Conservation (phyloP, 1,284 basidiomycete genomes). For the Heterobasidion annosum region DNA sequence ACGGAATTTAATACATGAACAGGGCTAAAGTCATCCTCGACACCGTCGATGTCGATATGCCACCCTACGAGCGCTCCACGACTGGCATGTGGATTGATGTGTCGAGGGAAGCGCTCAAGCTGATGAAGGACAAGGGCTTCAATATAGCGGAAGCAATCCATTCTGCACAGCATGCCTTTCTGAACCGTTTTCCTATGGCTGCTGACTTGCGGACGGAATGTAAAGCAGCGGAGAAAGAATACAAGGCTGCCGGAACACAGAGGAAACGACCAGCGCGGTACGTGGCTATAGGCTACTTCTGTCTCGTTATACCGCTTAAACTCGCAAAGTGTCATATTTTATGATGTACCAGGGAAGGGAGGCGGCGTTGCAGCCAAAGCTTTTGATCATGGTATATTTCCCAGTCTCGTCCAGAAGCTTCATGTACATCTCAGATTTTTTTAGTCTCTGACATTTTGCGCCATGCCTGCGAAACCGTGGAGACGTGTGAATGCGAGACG, state of each 20-base stretch:
- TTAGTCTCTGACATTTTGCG: constrained; percentile 53
- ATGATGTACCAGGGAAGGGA: constrained; percentile 65
- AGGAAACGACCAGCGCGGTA: constrained; percentile 75
- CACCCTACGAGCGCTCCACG: constrained; percentile 70
- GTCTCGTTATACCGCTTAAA: neutral
- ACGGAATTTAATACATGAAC: neutral
- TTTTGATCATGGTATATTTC: constrained; percentile 66
- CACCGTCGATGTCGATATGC: constrained; percentile 47
- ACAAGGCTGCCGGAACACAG: constrained; percentile 44
- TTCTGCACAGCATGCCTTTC: constrained; percentile 76
- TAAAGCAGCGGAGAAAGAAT: constrained; percentile 76
- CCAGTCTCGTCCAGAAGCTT: neutral
- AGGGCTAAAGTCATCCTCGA: constrained; percentile 4
- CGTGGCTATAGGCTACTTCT: constrained; percentile 2
- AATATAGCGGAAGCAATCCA: constrained; percentile 76
- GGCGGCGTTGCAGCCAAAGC: constrained; percentile 72
- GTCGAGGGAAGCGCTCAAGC: constrained; percentile 40
- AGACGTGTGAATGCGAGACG: constrained; percentile 57
- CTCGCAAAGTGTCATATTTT: constrained; percentile 65
- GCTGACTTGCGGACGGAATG: constrained; percentile 81
- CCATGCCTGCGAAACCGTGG: constrained; percentile 57
- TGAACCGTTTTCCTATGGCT: constrained; percentile 70
- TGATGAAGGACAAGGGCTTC: constrained; percentile 51
- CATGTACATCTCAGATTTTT: no score
- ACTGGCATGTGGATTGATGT: constrained; percentile 86